Conservation (phyloP, 2,329 filamentous ascomycete genomes). For the Pseudogymnoascus sp. region DNA sequence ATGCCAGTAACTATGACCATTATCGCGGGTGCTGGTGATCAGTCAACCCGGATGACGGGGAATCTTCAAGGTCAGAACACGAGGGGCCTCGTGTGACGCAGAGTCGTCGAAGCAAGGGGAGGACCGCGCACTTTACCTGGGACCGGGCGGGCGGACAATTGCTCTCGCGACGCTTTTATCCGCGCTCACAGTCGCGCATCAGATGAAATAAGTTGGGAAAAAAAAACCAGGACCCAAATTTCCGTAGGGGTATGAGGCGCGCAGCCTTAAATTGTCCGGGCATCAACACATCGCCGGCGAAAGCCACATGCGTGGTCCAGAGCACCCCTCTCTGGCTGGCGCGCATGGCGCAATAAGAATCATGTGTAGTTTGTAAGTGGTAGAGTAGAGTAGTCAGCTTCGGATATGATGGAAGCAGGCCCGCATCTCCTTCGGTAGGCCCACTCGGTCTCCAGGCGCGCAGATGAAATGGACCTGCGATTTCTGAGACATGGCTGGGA, state of each 20-base stretch:
- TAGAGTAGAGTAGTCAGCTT: neutral
- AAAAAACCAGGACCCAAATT: neutral
- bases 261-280: neutral
- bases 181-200: neutral
- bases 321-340: neutral
- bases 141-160: neutral
- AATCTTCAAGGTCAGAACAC: neutral
- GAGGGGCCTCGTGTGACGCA: neutral
- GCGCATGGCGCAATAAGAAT: neutral
- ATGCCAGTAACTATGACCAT: neutral
- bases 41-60: neutral
- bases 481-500: neutral
- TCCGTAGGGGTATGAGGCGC: neutral
- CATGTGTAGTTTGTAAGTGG: neutral
- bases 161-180: neutral
- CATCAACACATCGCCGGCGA: neutral
- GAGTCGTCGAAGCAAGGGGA: neutral
- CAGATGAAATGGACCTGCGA: neutral
- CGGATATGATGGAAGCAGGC: constrained; percentile 6
- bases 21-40: neutral
- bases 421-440: constrained; percentile 5
- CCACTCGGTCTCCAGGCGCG: neutral
- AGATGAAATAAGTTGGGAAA: neutral
- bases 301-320: neutral
- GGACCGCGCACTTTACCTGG: neutral